Base-by-base conservation (phyloP, 805 yeast genomes). In the Yarrowia bubula region DNA sequence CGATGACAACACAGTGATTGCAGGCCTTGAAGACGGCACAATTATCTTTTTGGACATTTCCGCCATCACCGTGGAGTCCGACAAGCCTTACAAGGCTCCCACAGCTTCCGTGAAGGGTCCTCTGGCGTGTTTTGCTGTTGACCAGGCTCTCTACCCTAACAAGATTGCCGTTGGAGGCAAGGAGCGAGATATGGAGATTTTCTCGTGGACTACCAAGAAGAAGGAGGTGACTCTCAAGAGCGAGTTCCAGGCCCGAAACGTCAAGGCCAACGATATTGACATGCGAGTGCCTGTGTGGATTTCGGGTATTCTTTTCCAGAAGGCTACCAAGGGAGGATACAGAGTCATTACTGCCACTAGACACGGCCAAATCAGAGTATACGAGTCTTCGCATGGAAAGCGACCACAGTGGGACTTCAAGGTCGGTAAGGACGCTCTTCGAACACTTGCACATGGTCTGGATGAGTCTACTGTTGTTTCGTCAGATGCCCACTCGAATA, bases 111-210 rank as follows among this genome's bases (percentile, higher is more conserved):
- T 60, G 17, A 60, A 46, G 50, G 68, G 66, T 15, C 69, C 71
- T 8, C 57, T 69, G 22, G 46, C 67, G 17, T 67, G 65, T 22
- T 43, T 70, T 9, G 47, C 51, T 1, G 7, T 63, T 51, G 53
- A 35, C 13, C 35, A 58, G n/a, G 46, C 44, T 14, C 63, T 53
- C 11, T 55, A 57, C 46, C 51, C 55, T 11, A 33, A 42, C 28
- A 74, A 86, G 1, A 84, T 89, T 75, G 96, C 95, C 0, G 84
- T 79, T 71, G 98, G 98, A 39, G 99, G 98, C 33, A 84, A 90
- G 71, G 96, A 92, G 70, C 85, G 85, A 66, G 92, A 90, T 73
- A 76, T 89, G 5, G 83, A 83, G 73, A 83, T 53, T 69, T 77
- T 70, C 53, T 22, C 13, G 32, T 55, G 61, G 61, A 31, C 61